Percentiles rank a stretch among this genome's conserved stretches.
These are phyloP conservation scores for Xylaria bambusicola DNA, from an alignment of 495 filamentous ascomycete species.

Conservation along the genomic window DNA sequence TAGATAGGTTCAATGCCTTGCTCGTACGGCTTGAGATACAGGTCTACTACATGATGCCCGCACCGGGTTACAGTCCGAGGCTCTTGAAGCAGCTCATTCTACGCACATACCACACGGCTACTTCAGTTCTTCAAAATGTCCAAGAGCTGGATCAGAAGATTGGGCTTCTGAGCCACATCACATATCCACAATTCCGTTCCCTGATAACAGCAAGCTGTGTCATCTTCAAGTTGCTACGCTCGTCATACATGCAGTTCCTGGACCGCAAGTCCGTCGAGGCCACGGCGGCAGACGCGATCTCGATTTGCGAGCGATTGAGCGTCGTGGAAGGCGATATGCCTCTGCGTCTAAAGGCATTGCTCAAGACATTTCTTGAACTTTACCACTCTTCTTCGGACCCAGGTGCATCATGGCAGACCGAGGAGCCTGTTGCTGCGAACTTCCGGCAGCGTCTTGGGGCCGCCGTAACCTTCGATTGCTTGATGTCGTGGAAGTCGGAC, in stretches of 20 bases:
- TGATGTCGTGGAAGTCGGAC: slow-evolving; percentile 42
- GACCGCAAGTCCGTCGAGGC: slow-evolving; percentile 25
- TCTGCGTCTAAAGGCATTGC: slow-evolving; percentile 35
- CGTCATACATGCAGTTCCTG: slow-evolving; percentile 34
- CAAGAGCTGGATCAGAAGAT: slow-evolving; percentile 33
- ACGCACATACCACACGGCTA: slow-evolving; percentile 44
- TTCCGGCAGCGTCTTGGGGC: slow-evolving; percentile 41
- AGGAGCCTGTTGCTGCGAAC: slow-evolving; percentile 28
- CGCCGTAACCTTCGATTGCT: slow-evolving; percentile 43
- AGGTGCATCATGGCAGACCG: slow-evolving; percentile 1
- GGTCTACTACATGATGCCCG: slow-evolving; percentile 48
- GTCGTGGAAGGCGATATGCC: slow-evolving; percentile 36
- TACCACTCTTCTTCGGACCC: slow-evolving; percentile 10
- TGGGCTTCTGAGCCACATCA: slow-evolving; percentile 40
- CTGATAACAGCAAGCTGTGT: slow-evolving; percentile 39
- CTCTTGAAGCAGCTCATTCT: slow-evolving; percentile 44
- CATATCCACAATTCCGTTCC: slow-evolving; percentile 45
- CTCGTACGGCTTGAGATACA: slow-evolving; percentile 48
- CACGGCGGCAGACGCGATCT: slow-evolving; percentile 21
- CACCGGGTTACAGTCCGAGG: slow-evolving; percentile 34
- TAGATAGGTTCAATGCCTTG: slow-evolving; percentile 43
- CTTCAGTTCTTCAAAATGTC: slow-evolving; percentile 33
- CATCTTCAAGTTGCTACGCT: slow-evolving; percentile 42
- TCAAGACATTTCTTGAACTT: slow-evolving; percentile 33
- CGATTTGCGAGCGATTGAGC: slow-evolving; percentile 24